Base-by-base conservation (phyloP, 2,329 filamentous ascomycete species). In the Beauveria sp. region DNA sequence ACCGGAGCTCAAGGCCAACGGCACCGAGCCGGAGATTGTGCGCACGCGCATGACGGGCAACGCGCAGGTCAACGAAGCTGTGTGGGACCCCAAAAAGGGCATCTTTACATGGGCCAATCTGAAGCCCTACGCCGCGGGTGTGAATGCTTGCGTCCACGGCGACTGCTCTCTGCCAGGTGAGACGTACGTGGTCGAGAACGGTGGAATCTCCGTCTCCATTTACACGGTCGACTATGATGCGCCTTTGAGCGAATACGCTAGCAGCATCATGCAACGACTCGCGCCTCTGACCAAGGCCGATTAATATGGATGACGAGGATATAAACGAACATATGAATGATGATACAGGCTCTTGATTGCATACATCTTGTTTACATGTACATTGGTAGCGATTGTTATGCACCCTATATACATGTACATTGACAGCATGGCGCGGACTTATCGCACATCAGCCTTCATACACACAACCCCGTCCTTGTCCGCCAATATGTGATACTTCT, bases 171-270 rank as follows among this genome's bases (percentile, higher is more conserved):
- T 83, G n/a, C 77, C 78, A 0, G 79, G 80, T 0, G 80, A 83
- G 72, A 80, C 78, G 1, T 73, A 72, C 44, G 71, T 81, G 2
- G 73, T 82, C 12, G 72, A 75, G 55, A 69, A 71, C 16, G 77
- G 76, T 0, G 77, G 72, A 46, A 68, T 75, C 2, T 71, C 71
- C 16, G 74, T 83, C 3, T 76, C 71, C 0, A 70, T 80, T 0
- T 83, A 81, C 62, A 80, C 77, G 0, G 73, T 81, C 22, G 80
- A 83, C 61, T 81, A 80, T 63, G 75, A 77, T 65, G 79, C 80
- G 6, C 80, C 80, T 2, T 68, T 51, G 50, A 66, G 64, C 1
- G 34, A 59, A 4, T 66, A 67, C n/a, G 66, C 69, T 0, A 51
- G 66, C 47, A 62, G 61, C 43, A 69, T 72, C 28, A 66, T 67